Base-by-base conservation (phyloP, 495 filamentous ascomycete species). In the Annulohypoxylon stygium region DNA sequence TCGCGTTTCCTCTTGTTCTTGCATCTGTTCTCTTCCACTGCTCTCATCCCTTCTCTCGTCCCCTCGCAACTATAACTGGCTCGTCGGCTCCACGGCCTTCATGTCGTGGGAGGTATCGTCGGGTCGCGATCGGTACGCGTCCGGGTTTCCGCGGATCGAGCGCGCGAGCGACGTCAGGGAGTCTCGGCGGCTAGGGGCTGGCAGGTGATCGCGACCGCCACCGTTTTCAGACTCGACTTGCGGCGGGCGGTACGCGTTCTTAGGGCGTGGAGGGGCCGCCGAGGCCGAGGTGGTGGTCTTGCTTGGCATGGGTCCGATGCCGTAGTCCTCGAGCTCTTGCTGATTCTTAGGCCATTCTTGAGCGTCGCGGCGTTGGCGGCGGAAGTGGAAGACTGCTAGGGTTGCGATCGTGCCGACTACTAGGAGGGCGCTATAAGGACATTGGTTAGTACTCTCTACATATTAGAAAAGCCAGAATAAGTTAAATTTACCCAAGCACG, bases 271-370 rank as follows among this genome's bases (percentile, higher is more conserved):
- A 8, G 71, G 63, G 6, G 53, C 45, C 45, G 10, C 11, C 50
- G 50, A 3, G 6, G 23, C 14, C 14, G 39, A 1, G 12, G 16
- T 20, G 48, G 23, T n/a, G 4, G 65, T 30, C 30, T 30, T 30
- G 30, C 5, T 30, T 30, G 69, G 55, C 23, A 61, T 37, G 1
- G 64, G 71, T 0, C 61, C 67, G 41, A 78, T 36, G 36, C 77
- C 77, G 62, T 78, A 78, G 53, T 78, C 77, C n/a, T 78, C 77
- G 34, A 78, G 70, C 11, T 78, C 77, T 50, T 78, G 77, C 55
- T 71, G 70, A 61, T 62, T 77, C 67, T 78, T 78, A n/a, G 75
- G 75, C 64, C 72, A 78, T 41, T 78, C 77, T n/a, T 25, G 41
- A 61, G 62, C 53, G 34, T 78, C 77, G 41, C 16, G 37, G 4